A percentile compares a stretch with the other conserved stretches of the same genome.
These are phyloP conservation scores for Gonium pectorale DNA, from an alignment of 139 green algal genomes.

Conservation along the genomic window DNA sequence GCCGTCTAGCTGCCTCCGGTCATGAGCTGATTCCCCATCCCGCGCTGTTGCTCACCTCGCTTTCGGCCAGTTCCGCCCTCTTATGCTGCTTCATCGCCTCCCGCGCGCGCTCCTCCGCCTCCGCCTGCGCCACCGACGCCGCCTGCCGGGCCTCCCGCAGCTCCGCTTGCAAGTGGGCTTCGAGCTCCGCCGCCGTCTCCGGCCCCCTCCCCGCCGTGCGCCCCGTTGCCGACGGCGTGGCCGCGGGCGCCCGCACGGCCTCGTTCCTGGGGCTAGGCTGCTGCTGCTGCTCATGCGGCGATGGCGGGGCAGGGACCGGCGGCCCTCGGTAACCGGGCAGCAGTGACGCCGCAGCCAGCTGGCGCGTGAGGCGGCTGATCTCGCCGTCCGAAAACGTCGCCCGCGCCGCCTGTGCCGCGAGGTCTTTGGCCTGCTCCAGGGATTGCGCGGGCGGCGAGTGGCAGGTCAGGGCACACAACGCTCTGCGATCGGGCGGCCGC, in stretches of 20 bases:
- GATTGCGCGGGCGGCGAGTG: too few relatives aligned
- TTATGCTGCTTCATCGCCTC: too few relatives aligned
- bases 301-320: too few relatives aligned
- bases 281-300: neutral
- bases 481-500: too few relatives aligned
- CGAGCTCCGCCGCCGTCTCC: neutral
- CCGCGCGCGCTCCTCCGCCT: neutral
- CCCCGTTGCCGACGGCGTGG: neutral
- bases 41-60: too few relatives aligned
- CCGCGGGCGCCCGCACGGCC: neutral
- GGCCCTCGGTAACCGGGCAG: neutral
- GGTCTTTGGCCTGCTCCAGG: neutral
- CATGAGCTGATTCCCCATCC: too few relatives aligned
- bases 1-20: too few relatives aligned
- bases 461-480: too few relatives aligned
- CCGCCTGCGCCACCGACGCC: neutral
- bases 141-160: neutral
- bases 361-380: neutral
- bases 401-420: neutral
- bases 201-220: neutral
- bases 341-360: constrained; percentile 5
- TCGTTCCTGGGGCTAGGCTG: neutral
- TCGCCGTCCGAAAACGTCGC: neutral
- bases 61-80: too few relatives aligned
- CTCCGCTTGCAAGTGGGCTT: neutral